Evolutionary conservation across 2,329 filamentous ascomycete species (phyloP).

Genomic region (Macrophomina tecta): DNA sequence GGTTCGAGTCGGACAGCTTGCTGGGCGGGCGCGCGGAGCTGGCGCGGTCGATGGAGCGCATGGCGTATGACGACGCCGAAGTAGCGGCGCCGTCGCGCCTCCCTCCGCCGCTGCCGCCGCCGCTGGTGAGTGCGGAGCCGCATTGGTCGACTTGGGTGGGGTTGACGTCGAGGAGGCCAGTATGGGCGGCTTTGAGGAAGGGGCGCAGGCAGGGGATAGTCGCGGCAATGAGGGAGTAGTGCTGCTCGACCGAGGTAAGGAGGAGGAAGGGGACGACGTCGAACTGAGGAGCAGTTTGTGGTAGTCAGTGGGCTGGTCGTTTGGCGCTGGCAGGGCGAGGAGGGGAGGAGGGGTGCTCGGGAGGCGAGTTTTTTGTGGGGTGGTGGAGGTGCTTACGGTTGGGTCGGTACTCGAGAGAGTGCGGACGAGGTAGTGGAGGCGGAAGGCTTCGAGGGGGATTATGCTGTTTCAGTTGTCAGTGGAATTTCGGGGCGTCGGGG

Average conservation of each 20-base stretch:
- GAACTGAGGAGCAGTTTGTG: neutral
- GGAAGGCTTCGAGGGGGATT: constrained; percentile 10
- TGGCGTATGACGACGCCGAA: neutral
- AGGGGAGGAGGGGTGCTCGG: too few relatives aligned
- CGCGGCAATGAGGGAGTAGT: constrained; percentile 33
- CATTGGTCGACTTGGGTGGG: neutral
- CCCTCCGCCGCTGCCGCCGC: neutral
- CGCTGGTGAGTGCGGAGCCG: neutral
- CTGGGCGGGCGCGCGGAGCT: neutral
- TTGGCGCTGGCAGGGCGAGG: too few relatives aligned
- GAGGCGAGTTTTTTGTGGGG: too few relatives aligned
- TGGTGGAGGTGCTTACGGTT: neutral
- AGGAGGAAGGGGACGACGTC: neutral
- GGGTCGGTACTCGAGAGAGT: constrained; percentile 1
- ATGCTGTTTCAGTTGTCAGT: neutral
- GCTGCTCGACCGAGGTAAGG: constrained; percentile 30
- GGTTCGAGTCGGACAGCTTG: neutral
- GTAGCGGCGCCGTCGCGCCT: neutral
- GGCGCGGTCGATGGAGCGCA: neutral
- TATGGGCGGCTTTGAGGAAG: constrained; percentile 31
- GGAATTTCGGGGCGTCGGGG: too few relatives aligned
- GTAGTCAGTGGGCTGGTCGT: too few relatives aligned
- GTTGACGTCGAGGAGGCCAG: constrained; percentile 15
- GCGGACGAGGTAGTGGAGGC: neutral
- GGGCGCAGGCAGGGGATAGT: constrained; percentile 33